Conservation (phyloP, 345 rosid species). For the Aquilaria malaccensis region DNA sequence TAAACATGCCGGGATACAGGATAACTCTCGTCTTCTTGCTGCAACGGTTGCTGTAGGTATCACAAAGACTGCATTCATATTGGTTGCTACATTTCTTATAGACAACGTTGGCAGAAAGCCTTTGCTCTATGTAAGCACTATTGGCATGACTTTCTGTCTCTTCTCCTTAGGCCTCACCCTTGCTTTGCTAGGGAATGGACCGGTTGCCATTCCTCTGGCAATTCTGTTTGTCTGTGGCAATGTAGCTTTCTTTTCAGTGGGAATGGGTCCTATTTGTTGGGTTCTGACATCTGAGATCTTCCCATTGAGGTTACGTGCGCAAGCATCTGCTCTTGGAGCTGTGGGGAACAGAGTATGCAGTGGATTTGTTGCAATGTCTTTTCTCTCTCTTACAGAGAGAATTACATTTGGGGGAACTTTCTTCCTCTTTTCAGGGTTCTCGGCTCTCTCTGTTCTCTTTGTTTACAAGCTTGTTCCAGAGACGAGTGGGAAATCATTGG, state of each 20-base stretch:
- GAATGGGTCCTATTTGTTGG: conserved; percentile 68
- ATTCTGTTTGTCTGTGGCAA: conserved; percentile 47
- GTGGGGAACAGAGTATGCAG: conserved; percentile 66
- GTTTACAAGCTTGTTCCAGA: conserved; percentile 46
- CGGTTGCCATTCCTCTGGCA: conserved; percentile 25
- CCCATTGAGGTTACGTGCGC: conserved; percentile 59
- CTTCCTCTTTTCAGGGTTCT: conserved; percentile 34
- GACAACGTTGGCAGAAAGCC: conserved; percentile 65
- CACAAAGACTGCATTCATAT: conserved; percentile 47
- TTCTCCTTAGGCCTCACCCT: conserved; percentile 43
- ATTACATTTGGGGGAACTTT: conserved; percentile 51
- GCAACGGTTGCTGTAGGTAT: conserved; percentile 61
- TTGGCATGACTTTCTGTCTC: conserved; percentile 58
- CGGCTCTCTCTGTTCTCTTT: conserved; percentile 47
- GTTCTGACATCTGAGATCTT: conserved; percentile 62
- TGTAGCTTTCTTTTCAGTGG: conserved; percentile 61
- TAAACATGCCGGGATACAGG: conserved; percentile 40
- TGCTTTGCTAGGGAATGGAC: conserved; percentile 29
- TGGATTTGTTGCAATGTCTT: conserved; percentile 63
- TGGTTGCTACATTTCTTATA: conserved; percentile 49
- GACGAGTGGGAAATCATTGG: conserved; percentile 63
- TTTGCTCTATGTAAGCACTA: conserved; percentile 58
- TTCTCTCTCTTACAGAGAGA: conserved; percentile 41
- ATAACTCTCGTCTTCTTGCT: conserved; percentile 39
- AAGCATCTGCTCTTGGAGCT: conserved; percentile 58